Evolutionary conservation across 2,329 filamentous ascomycete species (phyloP), one percentile per base, ranked within the genome.

Genomic region (Diaporthe amygdali): DNA sequence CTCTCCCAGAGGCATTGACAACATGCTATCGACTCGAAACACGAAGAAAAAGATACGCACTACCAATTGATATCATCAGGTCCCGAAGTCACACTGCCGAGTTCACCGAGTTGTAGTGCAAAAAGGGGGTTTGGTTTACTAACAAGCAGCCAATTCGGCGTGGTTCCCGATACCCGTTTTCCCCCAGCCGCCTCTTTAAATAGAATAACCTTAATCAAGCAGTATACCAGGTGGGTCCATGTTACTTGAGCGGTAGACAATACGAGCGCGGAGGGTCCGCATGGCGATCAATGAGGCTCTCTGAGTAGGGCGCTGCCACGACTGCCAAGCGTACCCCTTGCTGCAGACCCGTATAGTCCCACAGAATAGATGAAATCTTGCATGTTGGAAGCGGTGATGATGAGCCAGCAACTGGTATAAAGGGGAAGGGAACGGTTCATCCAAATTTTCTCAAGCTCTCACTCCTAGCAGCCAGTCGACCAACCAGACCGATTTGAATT

Each of bases 121-220:
- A 12, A n/a, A 49, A 9, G 27, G 41, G 9, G 56, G 3, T 41
- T 25, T 59, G 27, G n/a, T 20, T 41, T 41, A 41, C 54, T 27
- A 14, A 41, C 12, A 27, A 37, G 27, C 37, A 41, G 34, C 3
- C 6, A 14, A 25, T 37, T 41, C 54, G 54, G 34, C 32, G 27
- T 22, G 46, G 20, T 30, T 5, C 41, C 59, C 41, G 41, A 47
- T 34, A 22, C 20, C 30, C 12, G 20, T 22, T n/a, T n/a, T 14
- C 30, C 41, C n/a, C 25, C 30, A 17, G 20, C n/a, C 10, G n/a
- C 17, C 1, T 17, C 32, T 25, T 47, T 14, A 47, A 63, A 47
- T 63, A 63, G 41, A 37, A 47, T 47, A 63, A 63, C 59, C 59
- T 63, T 47, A 47, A 63, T 30, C 59, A 47, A 37, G 59, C 59